phyloP scores from a whole-genome alignment of 108 stramenopile species.

The Discostella stelligeroides region DNA sequence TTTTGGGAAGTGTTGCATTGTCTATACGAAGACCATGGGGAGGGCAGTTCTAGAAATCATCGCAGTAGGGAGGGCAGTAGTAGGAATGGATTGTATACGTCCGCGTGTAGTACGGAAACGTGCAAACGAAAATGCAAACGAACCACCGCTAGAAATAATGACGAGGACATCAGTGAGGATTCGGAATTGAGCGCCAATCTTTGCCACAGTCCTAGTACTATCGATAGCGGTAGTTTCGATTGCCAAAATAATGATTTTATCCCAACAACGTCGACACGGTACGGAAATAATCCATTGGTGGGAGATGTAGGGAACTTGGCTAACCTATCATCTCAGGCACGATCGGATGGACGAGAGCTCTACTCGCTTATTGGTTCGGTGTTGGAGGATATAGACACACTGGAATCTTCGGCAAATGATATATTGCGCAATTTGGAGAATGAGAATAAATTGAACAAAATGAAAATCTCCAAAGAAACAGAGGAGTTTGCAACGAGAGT shows the following conservation, averaged over 20 bases:
- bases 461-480: constrained; percentile 14
- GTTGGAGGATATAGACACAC: constrained; percentile 47
- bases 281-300: constrained; percentile 72
- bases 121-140: constrained; percentile 40
- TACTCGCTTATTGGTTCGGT: constrained; percentile 48
- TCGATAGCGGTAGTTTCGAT: neutral
- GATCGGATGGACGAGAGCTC: constrained; percentile 59
- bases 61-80: constrained; percentile 30
- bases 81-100: no score
- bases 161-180: neutral
- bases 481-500: constrained; percentile 34
- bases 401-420: constrained; percentile 39
- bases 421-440: constrained; percentile 19
- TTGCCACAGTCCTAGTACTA: neutral
- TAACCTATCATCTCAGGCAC: constrained; percentile 53
- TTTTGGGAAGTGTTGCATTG: constrained; percentile 67
- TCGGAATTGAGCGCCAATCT: neutral
- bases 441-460: constrained; percentile 17
- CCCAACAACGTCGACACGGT: neutral
- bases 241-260: neutral
- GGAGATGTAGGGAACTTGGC: constrained; percentile 82
- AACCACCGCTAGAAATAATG: neutral
- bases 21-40: constrained; percentile 50
- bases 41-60: constrained; percentile 9
- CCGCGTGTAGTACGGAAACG: constrained; percentile 9